These are phyloP conservation scores for Penicillium freii DNA, from an alignment of 2,329 filamentous ascomycete genomes.

Conservation along the genomic window DNA sequence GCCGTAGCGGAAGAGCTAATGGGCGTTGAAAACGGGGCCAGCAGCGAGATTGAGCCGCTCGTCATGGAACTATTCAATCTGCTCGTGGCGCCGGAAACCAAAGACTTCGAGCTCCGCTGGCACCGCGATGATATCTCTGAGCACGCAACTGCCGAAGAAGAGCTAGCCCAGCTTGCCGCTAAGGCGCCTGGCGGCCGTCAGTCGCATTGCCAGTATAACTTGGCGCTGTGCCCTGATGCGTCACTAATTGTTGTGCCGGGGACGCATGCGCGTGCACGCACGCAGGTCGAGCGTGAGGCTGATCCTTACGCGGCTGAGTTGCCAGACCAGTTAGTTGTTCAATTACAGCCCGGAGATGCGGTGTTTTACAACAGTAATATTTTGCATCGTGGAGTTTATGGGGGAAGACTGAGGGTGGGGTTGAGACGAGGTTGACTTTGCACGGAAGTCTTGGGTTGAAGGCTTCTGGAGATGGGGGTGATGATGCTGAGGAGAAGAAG, in stretches of 20 bases:
- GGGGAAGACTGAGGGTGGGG: conserved; percentile 36
- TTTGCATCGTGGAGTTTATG: conserved; percentile 51
- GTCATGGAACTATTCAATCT: conserved; percentile 89
- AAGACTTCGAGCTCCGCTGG: conserved; percentile 74
- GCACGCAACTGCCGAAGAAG: conserved; percentile 64
- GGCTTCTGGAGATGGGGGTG: conserved; percentile 18
- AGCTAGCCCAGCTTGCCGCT: conserved; percentile 58
- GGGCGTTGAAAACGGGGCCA: conserved; percentile 36
- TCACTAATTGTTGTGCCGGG: conserved; percentile 75
- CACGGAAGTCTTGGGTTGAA: conserved; percentile 46
- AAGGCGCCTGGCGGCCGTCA: conserved; percentile 48
- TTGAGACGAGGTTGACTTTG: conserved; percentile 42
- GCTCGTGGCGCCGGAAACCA: conserved; percentile 67
- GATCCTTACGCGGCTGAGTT: conserved; percentile 62
- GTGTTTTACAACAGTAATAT: conserved; percentile 93
- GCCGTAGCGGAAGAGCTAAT: conserved; percentile 65
- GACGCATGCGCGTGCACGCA: conserved; percentile 69
- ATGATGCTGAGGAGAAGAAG: conserved; percentile 27
- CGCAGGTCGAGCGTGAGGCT: conserved; percentile 65
- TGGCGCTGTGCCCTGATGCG: conserved; percentile 73
- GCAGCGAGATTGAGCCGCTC: conserved; percentile 58
- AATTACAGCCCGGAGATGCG: conserved; percentile 70
- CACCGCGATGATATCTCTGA: conserved; percentile 79
- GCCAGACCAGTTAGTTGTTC: conserved; percentile 64
- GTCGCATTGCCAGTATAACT: conserved; percentile 82